phyloP scores from a whole-genome alignment of 805 yeast species.

The Lachancea dasiensis region DNA sequence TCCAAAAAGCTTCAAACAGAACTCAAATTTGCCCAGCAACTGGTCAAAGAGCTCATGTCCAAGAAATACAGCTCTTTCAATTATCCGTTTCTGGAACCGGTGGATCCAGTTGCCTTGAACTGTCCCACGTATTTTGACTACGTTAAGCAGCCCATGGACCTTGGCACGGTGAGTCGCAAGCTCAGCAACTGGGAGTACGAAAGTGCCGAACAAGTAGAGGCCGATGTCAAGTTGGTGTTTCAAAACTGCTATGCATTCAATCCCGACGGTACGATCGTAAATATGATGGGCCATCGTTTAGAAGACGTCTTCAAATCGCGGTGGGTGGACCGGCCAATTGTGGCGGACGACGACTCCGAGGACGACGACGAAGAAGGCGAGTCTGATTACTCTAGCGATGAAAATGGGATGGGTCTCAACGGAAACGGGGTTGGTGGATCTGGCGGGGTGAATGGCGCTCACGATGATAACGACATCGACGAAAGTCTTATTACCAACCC shows the following conservation, averaged over 20 bases:
- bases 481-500: slow-evolving; percentile 72
- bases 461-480: slow-evolving; percentile 51
- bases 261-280: slow-evolving; percentile 96
- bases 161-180: slow-evolving; percentile 76
- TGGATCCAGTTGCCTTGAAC: slow-evolving; percentile 89
- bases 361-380: slow-evolving; percentile 37
- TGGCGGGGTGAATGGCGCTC: slow-evolving; percentile 24
- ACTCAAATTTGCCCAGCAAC: slow-evolving; percentile 75
- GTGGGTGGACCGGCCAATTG: slow-evolving; percentile 82
- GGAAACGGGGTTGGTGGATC: slow-evolving; percentile 25
- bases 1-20: slow-evolving; percentile 89
- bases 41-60: slow-evolving; percentile 72
- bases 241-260: slow-evolving; percentile 86
- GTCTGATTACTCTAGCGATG: slow-evolving; percentile 35
- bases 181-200: slow-evolving; percentile 82
- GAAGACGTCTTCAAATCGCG: slow-evolving; percentile 80
- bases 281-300: slow-evolving; percentile 87
- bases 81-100: slow-evolving; percentile 89
- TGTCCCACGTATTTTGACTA: slow-evolving; percentile 86
- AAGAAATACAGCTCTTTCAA: slow-evolving; percentile 81
- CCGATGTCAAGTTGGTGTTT: slow-evolving; percentile 77
- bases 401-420: slow-evolving; percentile 9
- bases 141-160: slow-evolving; percentile 91
- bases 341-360: slow-evolving; percentile 44
- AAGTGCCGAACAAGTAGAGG: slow-evolving; percentile 80